Evolutionary conservation across 1,284 basidiomycete genomes (phyloP).

Genomic region (Blastosporella zonata): DNA sequence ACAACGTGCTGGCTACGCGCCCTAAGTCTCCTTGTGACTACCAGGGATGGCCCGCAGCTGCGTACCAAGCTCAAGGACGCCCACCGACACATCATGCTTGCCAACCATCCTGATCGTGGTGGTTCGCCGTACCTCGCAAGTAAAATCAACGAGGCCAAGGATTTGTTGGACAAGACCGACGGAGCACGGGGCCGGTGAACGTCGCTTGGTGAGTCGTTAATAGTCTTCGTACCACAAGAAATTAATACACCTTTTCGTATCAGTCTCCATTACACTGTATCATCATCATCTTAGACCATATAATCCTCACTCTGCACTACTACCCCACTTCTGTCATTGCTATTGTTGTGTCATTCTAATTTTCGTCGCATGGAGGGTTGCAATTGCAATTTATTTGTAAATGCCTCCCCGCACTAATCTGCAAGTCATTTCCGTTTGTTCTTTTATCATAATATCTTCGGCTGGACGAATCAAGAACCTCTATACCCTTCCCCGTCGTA

Average conservation of each 20-base stretch:
- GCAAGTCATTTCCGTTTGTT: background rate
- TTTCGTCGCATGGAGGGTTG: background rate
- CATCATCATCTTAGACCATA: constrained; percentile 16
- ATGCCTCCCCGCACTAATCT: background rate
- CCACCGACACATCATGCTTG: constrained; percentile 89
- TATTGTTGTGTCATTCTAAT: constrained; percentile 1
- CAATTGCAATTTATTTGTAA: background rate
- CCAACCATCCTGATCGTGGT: constrained; percentile 95
- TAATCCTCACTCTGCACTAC: constrained; percentile 14
- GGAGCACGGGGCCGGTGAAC: constrained; percentile 37
- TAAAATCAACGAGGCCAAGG: constrained; percentile 95
- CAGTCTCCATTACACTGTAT: constrained; percentile 15
- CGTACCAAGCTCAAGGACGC: constrained; percentile 83
- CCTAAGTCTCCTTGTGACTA: constrained; percentile 8
- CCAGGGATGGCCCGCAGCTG: constrained; percentile 73
- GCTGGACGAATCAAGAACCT: too few species aligned
- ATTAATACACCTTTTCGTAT: background rate
- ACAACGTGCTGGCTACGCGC: constrained; percentile 4
- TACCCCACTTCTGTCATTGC: constrained; percentile 6
- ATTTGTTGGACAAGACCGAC: constrained; percentile 73
- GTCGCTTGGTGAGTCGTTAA: constrained; percentile 8
- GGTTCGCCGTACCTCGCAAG: constrained; percentile 97
- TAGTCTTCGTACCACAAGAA: background rate
- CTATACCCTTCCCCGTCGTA: too few species aligned
- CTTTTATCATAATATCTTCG: background rate